phyloP scores from a whole-genome alignment of 306 rosid genomes.

The Vicia faba region DNA sequence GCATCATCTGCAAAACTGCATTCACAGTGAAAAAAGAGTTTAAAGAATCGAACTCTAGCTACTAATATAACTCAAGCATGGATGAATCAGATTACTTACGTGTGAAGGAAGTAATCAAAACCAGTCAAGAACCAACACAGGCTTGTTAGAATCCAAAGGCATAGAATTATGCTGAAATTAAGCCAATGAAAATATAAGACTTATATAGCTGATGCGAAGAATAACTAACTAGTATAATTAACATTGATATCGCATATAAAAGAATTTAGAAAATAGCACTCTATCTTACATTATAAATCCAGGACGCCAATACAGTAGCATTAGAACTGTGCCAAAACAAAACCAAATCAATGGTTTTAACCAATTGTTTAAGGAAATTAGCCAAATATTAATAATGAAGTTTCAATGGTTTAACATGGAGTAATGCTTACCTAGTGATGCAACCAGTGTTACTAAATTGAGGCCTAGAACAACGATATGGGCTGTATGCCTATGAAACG shows the following conservation, averaged over 20 bases:
- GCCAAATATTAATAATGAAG: background rate
- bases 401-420: background rate
- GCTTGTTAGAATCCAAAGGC: conserved; percentile 69
- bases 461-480: conserved; percentile 56
- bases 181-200: conserved; percentile 27
- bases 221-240: too few relatives aligned
- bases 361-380: background rate
- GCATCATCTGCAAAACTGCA: conserved; percentile 71
- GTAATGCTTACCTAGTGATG: conserved; percentile 52
- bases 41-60: background rate
- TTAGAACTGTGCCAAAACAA: conserved; percentile 54
- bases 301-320: conserved; percentile 68
- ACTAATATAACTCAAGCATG: conserved; percentile 2
- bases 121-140: conserved; percentile 69
- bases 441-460: conserved; percentile 55
- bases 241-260: background rate
- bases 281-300: conserved; percentile 62
- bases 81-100: conserved; percentile 45
- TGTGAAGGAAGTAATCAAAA: conserved; percentile 65
- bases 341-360: conserved; percentile 3
- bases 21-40: conserved; percentile 1
- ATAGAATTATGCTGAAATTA: conserved; percentile 60
- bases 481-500: conserved; percentile 46
- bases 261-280: background rate
- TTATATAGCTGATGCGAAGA: too few relatives aligned